Evolutionary conservation across 1,284 basidiomycete genomes (phyloP).

Genomic region (Tylopilus sp.): DNA sequence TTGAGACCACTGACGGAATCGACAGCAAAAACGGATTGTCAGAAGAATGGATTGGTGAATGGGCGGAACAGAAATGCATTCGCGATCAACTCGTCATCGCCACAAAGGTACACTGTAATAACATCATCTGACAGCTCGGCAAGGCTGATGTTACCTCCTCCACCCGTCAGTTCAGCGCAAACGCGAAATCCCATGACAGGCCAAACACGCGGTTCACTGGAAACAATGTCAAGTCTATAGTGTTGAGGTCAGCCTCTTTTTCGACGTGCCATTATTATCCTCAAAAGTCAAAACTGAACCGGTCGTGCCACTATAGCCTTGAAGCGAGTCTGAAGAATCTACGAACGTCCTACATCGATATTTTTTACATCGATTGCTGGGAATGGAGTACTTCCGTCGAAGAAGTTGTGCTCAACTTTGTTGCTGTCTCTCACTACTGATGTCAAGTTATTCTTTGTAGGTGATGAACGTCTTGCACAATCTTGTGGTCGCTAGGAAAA

Average conservation of each 20-base stretch:
- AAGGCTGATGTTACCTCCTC: too few species aligned
- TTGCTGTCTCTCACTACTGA: not conserved
- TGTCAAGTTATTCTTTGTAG: not conserved
- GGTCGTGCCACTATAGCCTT: constrained; percentile 22
- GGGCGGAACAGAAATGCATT: constrained; percentile 50
- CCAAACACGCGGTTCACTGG: constrained; percentile 35
- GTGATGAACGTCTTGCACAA: constrained; percentile 46
- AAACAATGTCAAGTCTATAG: constrained; percentile 36
- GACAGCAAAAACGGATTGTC: constrained; percentile 44
- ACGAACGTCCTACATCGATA: constrained; percentile 43
- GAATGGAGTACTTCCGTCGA: constrained; percentile 46
- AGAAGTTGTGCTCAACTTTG: constrained; percentile 30
- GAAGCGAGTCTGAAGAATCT: constrained; percentile 43
- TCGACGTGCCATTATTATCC: too few species aligned
- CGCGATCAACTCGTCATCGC: constrained; percentile 55
- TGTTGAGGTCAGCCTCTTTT: constrained; percentile 19
- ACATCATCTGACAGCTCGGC: too few species aligned
- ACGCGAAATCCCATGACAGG: constrained; percentile 31
- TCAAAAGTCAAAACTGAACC: too few species aligned
- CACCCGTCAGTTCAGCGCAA: constrained; percentile 36
- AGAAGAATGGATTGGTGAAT: constrained; percentile 56
- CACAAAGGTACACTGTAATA: too few species aligned
- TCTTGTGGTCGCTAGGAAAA: constrained; percentile 44
- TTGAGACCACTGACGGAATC: not conserved
- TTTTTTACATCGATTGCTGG: constrained; percentile 46